Evolutionary conservation across 352 stramenopile genomes (phyloP), one percentile per base, ranked within the genome.

Genomic region (Phytophthora rubi): DNA sequence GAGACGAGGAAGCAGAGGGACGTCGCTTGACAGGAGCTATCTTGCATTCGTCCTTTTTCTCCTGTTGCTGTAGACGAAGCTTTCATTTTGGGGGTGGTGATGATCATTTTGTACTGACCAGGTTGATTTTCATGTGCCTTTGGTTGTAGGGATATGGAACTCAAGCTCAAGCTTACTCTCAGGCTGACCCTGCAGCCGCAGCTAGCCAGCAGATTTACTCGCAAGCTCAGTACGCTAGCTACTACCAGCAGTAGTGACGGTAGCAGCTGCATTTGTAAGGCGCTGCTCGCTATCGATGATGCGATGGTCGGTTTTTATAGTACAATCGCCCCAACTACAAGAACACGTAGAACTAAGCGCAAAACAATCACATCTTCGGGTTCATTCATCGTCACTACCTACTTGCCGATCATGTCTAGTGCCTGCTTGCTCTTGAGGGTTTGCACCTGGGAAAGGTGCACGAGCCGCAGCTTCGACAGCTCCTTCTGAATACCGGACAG

Each of bases 361-460:
- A 45, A 54, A n/a, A 63, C 47, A 59, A 47, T 51, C 30, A 70
- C 33, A 58, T 42, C 33, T 54, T 21, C 9, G 4, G 26, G 23
- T 71, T 68, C 8, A 53, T 18, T 65, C 37, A 44, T 42, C 53
- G 5, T 44, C 54, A 58, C 45, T 62, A 69, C 23, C 58, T 71
- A 90, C 64, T 91, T 93, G 39, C 85, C 81, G 15, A 91, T 70
- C 71, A 91, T 71, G 73, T 92, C 83, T 51, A 92, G 69, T 33
- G 86, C 83, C 62, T 95, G 88, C 63, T 95, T 95, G 73, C 80
- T 92, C 68, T 94, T 95, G 13, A 95, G 86, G 28, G 86, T 91
- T 75, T 93, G 88, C 33, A 95, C 88, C 62, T 95, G 88, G 6
- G 85, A 93, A 6, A 94, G 69, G 71, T 95, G 88, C 37, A 93